Conservation (phyloP, 169 alveolate species). For the Cyclospora cayetanensis region DNA sequence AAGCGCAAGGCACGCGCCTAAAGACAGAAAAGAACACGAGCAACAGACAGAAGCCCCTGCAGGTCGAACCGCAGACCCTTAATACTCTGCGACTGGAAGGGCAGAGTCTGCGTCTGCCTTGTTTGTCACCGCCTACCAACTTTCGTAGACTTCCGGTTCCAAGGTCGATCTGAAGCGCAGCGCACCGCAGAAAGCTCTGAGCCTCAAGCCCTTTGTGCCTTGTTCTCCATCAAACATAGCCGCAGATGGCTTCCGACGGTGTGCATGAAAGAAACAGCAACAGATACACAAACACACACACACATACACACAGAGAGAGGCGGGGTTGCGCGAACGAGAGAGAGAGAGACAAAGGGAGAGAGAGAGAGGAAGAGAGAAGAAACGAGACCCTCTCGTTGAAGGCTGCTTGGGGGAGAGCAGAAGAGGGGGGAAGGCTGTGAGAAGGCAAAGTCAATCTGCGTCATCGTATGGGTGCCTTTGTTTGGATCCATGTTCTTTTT, state of each 20-base stretch:
- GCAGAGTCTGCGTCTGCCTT: no score
- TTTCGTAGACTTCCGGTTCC: slow-evolving; percentile 1
- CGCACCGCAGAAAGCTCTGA: neutral
- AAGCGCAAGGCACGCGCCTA: slow-evolving; percentile 40
- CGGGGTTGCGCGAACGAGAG: neutral
- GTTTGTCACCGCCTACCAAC: no score
- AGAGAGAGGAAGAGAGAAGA: neutral
- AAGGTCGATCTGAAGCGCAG: neutral
- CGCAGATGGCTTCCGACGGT: neutral
- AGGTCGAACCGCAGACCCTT: slow-evolving; percentile 2
- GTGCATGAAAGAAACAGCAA: neutral
- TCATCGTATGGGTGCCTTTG: no score
- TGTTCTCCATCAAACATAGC: neutral
- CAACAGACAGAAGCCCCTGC: neutral
- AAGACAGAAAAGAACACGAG: neutral
- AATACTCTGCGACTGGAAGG: neutral
- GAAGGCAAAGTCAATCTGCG: neutral
- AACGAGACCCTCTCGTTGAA: neutral
- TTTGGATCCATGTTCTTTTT: no score
- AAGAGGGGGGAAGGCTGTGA: neutral
- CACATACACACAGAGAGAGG: neutral
- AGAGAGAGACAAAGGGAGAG: neutral
- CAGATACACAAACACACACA: neutral
- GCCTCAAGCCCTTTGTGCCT: neutral
- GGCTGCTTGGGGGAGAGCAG: neutral